Evolutionary conservation across 176 grass and related monocot species (phyloP), one percentile per base, ranked within the genome.

Genomic region (sorghum (Sorghum bicolor)): DNA sequence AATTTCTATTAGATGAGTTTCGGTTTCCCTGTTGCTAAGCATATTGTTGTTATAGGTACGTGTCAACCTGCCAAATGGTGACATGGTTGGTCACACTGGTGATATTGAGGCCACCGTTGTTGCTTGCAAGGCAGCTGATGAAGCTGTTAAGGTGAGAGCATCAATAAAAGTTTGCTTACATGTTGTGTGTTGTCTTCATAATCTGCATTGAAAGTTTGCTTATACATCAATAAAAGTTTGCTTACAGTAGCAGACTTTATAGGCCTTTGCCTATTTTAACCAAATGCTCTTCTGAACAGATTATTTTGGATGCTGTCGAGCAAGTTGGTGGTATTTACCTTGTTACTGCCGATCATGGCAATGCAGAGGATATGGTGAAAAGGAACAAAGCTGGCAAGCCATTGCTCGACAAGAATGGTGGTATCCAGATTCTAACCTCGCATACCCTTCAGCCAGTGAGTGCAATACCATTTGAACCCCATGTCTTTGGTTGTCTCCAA

Each of bases 61-160:
- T 86, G 91, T 99, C 48, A 99, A 99, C 86, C 72, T 99, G 45
- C 96, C 96, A 39, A 99, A 99, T 72, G 36, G 96, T 82, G 96
- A 99, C 67, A 99, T 99, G 96, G 96, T 99, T 39, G 96, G 96
- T 41, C 96, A 99, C 85, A 99, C 96, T 2, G 96, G 96, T 90
- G 96, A 99, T 71, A 99, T 99, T 41, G 96, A 99, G 73, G 96
- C 96, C 39, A 99, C 93, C 2, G 82, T 99, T 43, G 93, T 99
- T 75, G 96, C 87, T 72, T 99, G 96, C 86, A 96, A 95, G 81
- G 96, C 83, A 83, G 91, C 96, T 39, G 96, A 99, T 83, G 89
- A 94, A 73, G 96, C 96, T 3, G 96, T 99, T 40, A 99, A 99
- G 93, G 96, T 99, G 38, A 86, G 43, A 76, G 67, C 20, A 43